Evolutionary conservation across 2,329 filamentous ascomycete species (phyloP), one percentile per base, ranked within the genome.

Genomic region (Cryphonectria japonica): DNA sequence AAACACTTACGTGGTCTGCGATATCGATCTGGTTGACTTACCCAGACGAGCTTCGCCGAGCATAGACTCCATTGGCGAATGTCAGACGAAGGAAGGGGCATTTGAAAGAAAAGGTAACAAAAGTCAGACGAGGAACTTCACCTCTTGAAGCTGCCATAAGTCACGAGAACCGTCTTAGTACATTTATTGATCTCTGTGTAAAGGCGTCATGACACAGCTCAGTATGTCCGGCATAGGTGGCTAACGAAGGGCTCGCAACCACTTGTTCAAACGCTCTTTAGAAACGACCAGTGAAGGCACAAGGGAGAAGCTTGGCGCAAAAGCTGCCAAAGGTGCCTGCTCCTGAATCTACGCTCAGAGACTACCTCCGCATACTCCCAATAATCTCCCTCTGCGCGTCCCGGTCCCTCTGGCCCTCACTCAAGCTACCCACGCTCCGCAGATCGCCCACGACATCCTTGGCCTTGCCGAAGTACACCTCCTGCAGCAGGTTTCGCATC

Each of bases 391-490:
- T 87, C 82, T 98, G 96, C 71, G 93, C 91, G 76, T 94, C 93
- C 73, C 93, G 88, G 75, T 98, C 95, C 78, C 88, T 89, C 78
- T 93, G 94, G 54, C 91, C 90, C 82, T 97, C 94, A 75, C 93
- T 97, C 80, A 98, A 83, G 74, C 92, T 91, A 67, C 90, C 90
- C 74, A 97, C 88, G 82, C 95, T 98, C 80, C 96, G 88, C 82
- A 99, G 83, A 81, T 99, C 95, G 69, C 95, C 96, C 3, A 99
- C 95, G 3, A 99, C 94, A 82, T 99, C 96, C 88, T 97, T 98
- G 69, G 96, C 95, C 86, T 99, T 99, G 79, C 96, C 96, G 83
- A 99, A 99, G 84, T 99, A 99, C 66, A 99, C 96, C 83, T 99
- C 96, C 86, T 99, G 95, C 80, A 99, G 85, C 82, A 98, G 82